Conservation (phyloP, 345 rosid species). For the Passiflora organensis region DNA sequence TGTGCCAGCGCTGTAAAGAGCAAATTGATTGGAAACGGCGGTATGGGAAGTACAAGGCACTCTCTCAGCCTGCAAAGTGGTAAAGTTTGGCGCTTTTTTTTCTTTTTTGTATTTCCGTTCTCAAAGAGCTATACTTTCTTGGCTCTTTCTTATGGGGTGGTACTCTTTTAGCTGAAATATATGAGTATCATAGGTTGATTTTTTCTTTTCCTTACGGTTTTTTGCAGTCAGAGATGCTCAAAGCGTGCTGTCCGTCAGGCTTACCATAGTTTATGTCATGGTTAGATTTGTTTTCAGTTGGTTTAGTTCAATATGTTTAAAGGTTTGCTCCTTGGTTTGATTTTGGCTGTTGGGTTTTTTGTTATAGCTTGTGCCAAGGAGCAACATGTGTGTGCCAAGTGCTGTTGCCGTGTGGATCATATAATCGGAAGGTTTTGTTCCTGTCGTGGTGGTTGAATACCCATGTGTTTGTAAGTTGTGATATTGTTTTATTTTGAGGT, state of each 20-base stretch:
- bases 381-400: slow-evolving; percentile 83
- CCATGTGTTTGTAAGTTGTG: background rate
- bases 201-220: background rate
- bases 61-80: slow-evolving; percentile 87
- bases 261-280: slow-evolving; percentile 80
- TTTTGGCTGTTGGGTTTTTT: background rate
- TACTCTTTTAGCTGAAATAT: background rate
- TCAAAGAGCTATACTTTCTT: background rate
- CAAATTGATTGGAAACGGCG: slow-evolving; percentile 96
- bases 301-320: background rate
- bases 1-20: slow-evolving; percentile 74
- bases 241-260: slow-evolving; percentile 96
- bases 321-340: background rate
- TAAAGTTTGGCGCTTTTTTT: slow-evolving; percentile 6
- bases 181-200: background rate
- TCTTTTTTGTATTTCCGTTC: background rate
- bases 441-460: background rate
- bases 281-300: slow-evolving; percentile 39
- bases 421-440: slow-evolving; percentile 61
- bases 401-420: slow-evolving; percentile 47
- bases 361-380: slow-evolving; percentile 90
- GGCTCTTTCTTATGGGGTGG: background rate
- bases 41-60: slow-evolving; percentile 82
- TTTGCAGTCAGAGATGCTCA: slow-evolving; percentile 48
- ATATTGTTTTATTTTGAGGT: background rate